Base-by-base conservation (phyloP, 768 basidiomycete genomes). In the Hygrocybe coccinea region DNA sequence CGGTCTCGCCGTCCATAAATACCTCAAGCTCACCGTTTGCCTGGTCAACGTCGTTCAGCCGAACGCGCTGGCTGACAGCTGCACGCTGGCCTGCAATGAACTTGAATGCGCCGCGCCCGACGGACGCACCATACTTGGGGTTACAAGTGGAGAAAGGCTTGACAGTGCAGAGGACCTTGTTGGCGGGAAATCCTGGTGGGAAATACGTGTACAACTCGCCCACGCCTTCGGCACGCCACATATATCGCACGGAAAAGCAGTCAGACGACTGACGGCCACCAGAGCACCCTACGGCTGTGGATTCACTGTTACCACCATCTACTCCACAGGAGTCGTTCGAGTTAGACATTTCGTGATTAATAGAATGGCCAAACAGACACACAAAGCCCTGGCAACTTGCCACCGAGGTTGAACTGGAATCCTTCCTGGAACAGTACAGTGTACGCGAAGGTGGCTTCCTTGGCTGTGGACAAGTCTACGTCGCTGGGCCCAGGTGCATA, bases 141-240 rank as follows among this genome's bases (percentile, higher is more conserved):
- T 87, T 85, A 73, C 80, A 80, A 14, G 76, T 74, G 5, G 81
- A 79, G 52, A 64, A 54, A 5, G 82, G 80, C 19, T 74, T 63
- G 25, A 80, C 69, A 67, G 74, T 59, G 73, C 81, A 83, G 9
- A 79, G 70, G 35, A 64, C 71, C 66, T 79, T 62, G 71, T 85
- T 84, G 22, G 74, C 77, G 3, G 64, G 39, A 67, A 76, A 78
- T 38, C 63, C 64, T 8, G 43, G 44, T 7, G 86, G 86, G 21
- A 85, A 76, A 70, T 89, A 88, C 54, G 84, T 82, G 76, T 88
- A 88, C 47, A 87, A 63, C 71, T 88, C 86, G 34, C 84, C 86
- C 25, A 64, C 69, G 47, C 82, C 85, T 4, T 77, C 67, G 5
- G 69, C 64, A 53, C 84, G 78, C 83, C 84, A 88, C 87, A 89